A percentile compares a stretch with the other conserved stretches of the same genome.
phyloP scores from a whole-genome alignment of 1,284 basidiomycete genomes.

The Trichosporon ovoides region DNA sequence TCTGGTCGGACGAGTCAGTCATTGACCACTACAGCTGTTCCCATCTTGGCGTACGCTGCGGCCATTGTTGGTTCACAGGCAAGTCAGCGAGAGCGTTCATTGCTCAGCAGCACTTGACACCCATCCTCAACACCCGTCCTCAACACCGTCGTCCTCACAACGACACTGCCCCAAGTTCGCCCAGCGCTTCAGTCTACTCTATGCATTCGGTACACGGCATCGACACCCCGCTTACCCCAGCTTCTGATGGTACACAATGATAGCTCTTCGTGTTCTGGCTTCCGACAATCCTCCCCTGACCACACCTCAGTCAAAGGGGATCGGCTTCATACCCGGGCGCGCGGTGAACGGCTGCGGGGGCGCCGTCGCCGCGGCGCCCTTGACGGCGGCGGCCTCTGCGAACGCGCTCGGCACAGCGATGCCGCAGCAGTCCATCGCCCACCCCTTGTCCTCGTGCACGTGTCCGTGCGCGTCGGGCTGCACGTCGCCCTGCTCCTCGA shows the following conservation, averaged over 20 bases:
- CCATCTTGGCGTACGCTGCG: no score
- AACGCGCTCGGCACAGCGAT: conserved; percentile 81
- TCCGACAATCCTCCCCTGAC: not conserved
- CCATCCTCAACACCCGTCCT: no score
- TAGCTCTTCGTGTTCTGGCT: no score
- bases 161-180: not conserved
- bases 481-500: conserved; percentile 50
- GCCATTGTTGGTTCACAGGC: no score
- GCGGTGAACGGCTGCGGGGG: conserved; percentile 19
- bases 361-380: conserved; percentile 42
- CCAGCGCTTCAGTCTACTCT: not conserved
- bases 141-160: no score
- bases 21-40: no score
- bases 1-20: no score
- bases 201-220: not conserved
- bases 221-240: not conserved
- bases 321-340: conserved; percentile 65
- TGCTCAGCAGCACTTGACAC: no score
- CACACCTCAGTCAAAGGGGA: conserved; percentile 67
- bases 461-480: conserved; percentile 57
- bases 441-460: conserved; percentile 67
- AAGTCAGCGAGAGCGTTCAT: no score
- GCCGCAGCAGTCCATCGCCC: conserved; percentile 78
- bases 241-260: not conserved
- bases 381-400: conserved; percentile 60